Evolutionary conservation across 169 alveolate genomes (phyloP), one percentile per base, ranked within the genome.

Genomic region (Amoebophrya sp.): DNA sequence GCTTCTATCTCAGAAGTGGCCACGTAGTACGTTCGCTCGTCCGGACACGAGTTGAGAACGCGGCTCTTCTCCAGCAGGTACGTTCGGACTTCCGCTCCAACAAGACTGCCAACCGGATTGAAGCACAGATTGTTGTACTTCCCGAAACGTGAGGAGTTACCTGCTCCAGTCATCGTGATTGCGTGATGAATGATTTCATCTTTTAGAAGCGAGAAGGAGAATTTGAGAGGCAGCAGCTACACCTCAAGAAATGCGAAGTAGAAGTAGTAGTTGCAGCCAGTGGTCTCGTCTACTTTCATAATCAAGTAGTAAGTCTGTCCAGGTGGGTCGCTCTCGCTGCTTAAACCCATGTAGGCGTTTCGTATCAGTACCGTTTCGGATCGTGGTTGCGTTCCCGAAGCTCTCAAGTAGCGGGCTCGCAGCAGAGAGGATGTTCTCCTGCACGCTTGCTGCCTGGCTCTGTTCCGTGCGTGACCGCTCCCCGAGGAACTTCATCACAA

Each of bases 321-420:
- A n/a, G n/a, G n/a, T n/a, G n/a, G n/a, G n/a, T n/a, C n/a, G n/a
- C n/a, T n/a, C n/a, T n/a, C n/a, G n/a, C n/a, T n/a, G n/a, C n/a
- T n/a, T n/a, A n/a, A n/a, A n/a, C n/a, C n/a, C n/a, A n/a, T n/a
- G n/a, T n/a, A n/a, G n/a, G n/a, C n/a, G n/a, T n/a, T n/a, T n/a
- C n/a, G n/a, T n/a, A n/a, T n/a, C n/a, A n/a, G n/a, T 98, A 93
- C 98, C 97, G 94, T 98, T 98, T 92, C 99, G 95, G 15, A 97
- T 96, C 18, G 99, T 98, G 91, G 97, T 97, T 1, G 99, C 99
- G 95, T 98, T 98, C 41, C 99, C 99, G 93, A 98, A 98, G 45
- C 99, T 98, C 94, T 98, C 99, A 78, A 98, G 97, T 69, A 98
- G 98, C 13, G 99, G 99, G 93, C 97, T 98, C 40, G 99, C 98